Evolutionary conservation across 257 asterid species (phyloP).

Genomic region (Solanum medicagineum): DNA sequence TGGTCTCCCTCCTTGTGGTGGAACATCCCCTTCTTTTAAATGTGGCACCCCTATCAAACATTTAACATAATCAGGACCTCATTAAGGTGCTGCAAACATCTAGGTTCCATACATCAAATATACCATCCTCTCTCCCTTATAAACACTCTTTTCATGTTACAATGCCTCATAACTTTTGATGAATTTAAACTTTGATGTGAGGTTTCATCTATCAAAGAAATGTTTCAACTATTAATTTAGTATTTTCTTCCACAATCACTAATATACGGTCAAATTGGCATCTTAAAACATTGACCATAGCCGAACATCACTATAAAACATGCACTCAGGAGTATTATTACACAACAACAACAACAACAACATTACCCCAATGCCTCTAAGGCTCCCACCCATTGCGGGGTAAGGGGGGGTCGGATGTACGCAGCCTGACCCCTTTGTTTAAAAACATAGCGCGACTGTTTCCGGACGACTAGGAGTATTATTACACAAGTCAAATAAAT

Average conservation of each 20-base stretch:
- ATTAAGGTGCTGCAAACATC: background rate
- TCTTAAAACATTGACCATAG: background rate
- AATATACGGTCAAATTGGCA: background rate
- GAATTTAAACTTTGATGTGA: background rate
- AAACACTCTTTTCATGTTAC: background rate
- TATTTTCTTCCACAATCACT: background rate
- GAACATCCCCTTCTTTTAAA: conserved; percentile 71
- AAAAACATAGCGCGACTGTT: no score
- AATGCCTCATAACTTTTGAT: background rate
- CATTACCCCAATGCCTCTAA: no score
- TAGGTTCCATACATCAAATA: background rate
- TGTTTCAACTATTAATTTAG: background rate
- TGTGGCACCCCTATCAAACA: conserved; percentile 70
- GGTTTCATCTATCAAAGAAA: background rate
- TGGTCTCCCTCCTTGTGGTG: conserved; percentile 80
- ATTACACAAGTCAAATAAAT: background rate
- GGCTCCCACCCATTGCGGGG: no score
- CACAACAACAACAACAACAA: no score
- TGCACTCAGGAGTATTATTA: background rate
- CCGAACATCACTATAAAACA: background rate
- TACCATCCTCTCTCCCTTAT: background rate
- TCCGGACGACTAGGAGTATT: no score
- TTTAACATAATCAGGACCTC: background rate
- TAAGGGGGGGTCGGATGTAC: no score
- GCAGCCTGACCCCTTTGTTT: no score